phyloP scores from a whole-genome alignment of 169 alveolate genomes.

The Prorocentrum cordatum region DNA sequence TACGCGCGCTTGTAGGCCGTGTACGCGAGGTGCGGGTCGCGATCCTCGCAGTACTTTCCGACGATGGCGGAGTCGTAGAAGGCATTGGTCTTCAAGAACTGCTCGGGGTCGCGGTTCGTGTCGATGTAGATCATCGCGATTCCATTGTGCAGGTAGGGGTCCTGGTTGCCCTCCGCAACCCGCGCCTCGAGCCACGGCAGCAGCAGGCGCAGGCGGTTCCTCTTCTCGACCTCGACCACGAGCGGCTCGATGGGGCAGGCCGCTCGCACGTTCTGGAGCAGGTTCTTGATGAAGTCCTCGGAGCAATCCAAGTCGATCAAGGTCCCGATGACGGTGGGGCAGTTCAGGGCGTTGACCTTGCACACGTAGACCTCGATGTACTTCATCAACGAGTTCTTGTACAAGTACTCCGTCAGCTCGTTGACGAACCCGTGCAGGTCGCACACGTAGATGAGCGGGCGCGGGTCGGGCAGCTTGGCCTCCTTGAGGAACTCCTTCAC shows the following conservation, averaged over 20 bases:
- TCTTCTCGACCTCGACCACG: slow-evolving; percentile 94
- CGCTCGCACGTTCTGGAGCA: slow-evolving; percentile 85
- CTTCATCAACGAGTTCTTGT: slow-evolving; percentile 90
- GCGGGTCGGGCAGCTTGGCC: slow-evolving; percentile 92
- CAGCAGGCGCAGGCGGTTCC: slow-evolving; percentile 92
- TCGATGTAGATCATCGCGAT: slow-evolving; percentile 96
- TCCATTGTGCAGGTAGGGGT: slow-evolving; percentile 88
- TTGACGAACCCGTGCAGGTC: slow-evolving; percentile 92
- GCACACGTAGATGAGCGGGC: slow-evolving; percentile 97
- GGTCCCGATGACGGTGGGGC: slow-evolving; percentile 95
- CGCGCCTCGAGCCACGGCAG: slow-evolving; percentile 97
- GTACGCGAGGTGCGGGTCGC: slow-evolving; percentile 98
- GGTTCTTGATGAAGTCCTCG: slow-evolving; percentile 89
- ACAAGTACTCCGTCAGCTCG: slow-evolving; percentile 95
- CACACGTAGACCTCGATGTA: slow-evolving; percentile 93
- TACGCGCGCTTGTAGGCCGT: slow-evolving; percentile 76
- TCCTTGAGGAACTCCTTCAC: slow-evolving; percentile 89
- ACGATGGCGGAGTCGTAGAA: slow-evolving; percentile 93
- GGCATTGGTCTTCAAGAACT: slow-evolving; percentile 92
- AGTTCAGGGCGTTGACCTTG: slow-evolving; percentile 90
- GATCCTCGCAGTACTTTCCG: slow-evolving; percentile 94
- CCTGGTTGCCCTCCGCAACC: slow-evolving; percentile 92
- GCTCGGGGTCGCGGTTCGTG: slow-evolving; percentile 84
- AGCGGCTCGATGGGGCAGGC: slow-evolving; percentile 91
- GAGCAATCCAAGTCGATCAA: slow-evolving; percentile 96